Conservation (phyloP, 2,329 filamentous ascomycete species). For the Cladosporium oxysporum region DNA sequence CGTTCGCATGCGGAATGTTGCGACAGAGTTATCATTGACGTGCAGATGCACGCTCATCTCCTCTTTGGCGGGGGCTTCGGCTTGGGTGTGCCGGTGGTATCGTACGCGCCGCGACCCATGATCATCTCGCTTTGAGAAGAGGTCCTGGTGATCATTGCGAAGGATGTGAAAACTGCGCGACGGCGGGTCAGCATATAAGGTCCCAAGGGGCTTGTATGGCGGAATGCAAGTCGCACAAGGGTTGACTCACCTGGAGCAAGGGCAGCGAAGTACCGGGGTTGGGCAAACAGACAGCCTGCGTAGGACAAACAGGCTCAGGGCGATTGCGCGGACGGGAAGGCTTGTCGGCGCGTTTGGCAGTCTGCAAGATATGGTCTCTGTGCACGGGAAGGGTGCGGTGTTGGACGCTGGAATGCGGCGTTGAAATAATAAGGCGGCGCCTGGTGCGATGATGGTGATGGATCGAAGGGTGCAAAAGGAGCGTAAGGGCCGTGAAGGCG, state of each 20-base stretch:
- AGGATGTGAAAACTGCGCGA: conserved; percentile 10
- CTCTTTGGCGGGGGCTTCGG: conserved; percentile 44
- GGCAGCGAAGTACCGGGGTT: conserved; percentile 20
- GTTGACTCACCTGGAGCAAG: conserved; percentile 23
- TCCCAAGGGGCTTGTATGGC: conserved; percentile 18
- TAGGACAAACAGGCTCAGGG: conserved; percentile 20
- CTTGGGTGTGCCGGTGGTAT: conserved; percentile 50
- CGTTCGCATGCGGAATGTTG: neutral
- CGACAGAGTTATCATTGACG: neutral
- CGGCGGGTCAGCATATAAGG: conserved; percentile 16
- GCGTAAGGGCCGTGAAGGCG: conserved; percentile 19
- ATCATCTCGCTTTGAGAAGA: conserved; percentile 40
- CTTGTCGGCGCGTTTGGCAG: conserved; percentile 13
- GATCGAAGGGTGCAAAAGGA: conserved; percentile 15
- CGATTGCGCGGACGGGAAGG: conserved; percentile 14
- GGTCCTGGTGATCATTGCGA: conserved; percentile 45
- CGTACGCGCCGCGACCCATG: conserved; percentile 52
- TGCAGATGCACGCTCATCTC: conserved; percentile 27
- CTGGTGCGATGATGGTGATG: conserved; percentile 8
- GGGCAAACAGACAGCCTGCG: conserved; percentile 20
- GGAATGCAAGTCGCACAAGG: conserved; percentile 22
- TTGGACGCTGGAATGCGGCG: conserved; percentile 20
- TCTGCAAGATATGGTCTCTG: neutral
- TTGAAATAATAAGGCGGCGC: conserved; percentile 5
- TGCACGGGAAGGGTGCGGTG: neutral